A percentile compares a stretch with the other conserved stretches of the same genome.
Evolutionary conservation across 176 grass and related monocot genomes (phyloP).

Genomic region (Pontederia crassipes): DNA sequence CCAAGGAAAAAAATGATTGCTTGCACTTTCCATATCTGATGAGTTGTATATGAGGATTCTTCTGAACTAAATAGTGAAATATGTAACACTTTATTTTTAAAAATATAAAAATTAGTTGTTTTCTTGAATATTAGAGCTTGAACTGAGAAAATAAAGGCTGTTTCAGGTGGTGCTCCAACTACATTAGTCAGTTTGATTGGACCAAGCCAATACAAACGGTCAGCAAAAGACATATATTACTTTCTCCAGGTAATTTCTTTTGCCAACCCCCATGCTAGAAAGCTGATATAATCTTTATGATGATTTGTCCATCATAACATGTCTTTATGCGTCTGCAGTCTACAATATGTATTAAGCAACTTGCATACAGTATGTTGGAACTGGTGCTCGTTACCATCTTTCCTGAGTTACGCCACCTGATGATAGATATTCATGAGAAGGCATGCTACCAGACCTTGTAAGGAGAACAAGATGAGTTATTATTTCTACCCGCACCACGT

Average conservation of each 20-base stretch:
- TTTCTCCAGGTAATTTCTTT: conserved; percentile 71
- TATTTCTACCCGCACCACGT: too few relatives aligned
- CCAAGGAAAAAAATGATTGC: too few relatives aligned
- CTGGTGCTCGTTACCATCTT: conserved; percentile 64
- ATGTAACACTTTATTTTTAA: too few relatives aligned
- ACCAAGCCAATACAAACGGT: conserved; percentile 64
- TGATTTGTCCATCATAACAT: neutral
- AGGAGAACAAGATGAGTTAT: too few relatives aligned
- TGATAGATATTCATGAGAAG: conserved; percentile 70
- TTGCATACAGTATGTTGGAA: conserved; percentile 64
- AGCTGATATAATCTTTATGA: neutral
- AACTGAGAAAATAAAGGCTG: conserved; percentile 12
- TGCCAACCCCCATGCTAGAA: neutral
- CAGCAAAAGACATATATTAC: conserved; percentile 76
- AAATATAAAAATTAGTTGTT: too few relatives aligned
- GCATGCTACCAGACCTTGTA: conserved; percentile 25
- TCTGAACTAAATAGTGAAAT: too few relatives aligned
- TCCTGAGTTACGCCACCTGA: conserved; percentile 62
- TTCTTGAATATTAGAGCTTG: neutral
- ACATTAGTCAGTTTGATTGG: conserved; percentile 94
- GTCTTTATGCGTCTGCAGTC: conserved; percentile 49
- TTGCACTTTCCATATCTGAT: too few relatives aligned
- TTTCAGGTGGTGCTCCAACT: conserved; percentile 66
- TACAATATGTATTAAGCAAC: conserved; percentile 82
- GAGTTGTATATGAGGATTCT: too few relatives aligned